Evolutionary conservation across 306 rosid species (phyloP).

Genomic region (Vigna angularis): DNA sequence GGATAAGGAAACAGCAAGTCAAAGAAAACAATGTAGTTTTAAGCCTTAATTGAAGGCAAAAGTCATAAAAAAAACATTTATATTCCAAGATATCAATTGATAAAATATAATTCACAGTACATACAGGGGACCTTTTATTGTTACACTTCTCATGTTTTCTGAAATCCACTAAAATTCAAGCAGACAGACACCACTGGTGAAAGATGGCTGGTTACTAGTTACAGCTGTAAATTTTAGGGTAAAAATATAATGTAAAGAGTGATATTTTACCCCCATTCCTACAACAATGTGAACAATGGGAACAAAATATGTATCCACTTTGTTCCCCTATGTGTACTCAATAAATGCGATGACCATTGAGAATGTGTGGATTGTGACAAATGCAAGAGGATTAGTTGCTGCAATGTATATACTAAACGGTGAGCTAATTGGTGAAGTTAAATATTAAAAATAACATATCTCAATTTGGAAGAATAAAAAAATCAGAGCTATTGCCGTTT

Average conservation of each 20-base stretch:
- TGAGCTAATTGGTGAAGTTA: constrained; percentile 22
- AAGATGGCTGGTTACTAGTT: constrained; percentile 13
- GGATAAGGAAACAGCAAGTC: constrained; percentile 47
- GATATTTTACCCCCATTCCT: constrained; percentile 74
- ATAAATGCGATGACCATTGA: constrained; percentile 95
- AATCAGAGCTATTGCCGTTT: constrained; percentile 9
- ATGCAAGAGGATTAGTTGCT: constrained; percentile 88
- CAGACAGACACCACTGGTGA: constrained; percentile 5
- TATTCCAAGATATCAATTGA: background rate
- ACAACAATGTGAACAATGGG: constrained; percentile 78
- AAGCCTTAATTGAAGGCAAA: constrained; percentile 29
- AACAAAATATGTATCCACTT: constrained; percentile 79
- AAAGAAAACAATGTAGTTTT: constrained; percentile 25
- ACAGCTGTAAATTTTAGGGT: background rate
- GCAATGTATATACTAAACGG: constrained; percentile 48
- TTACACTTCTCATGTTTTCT: constrained; percentile 28
- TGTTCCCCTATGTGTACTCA: constrained; percentile 84
- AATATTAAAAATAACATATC: constrained; percentile 14
- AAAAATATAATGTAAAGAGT: constrained; percentile 36
- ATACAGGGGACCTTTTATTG: constrained; percentile 7
- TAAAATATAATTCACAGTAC: constrained; percentile 9
- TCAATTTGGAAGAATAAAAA: constrained; percentile 26
- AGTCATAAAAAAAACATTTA: constrained; percentile 24
- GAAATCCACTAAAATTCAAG: constrained; percentile 35
- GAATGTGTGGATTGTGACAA: constrained; percentile 90